These are phyloP conservation scores for Huntiella abstrusa DNA, from an alignment of 2,329 filamentous ascomycete genomes.

Conservation along the genomic window DNA sequence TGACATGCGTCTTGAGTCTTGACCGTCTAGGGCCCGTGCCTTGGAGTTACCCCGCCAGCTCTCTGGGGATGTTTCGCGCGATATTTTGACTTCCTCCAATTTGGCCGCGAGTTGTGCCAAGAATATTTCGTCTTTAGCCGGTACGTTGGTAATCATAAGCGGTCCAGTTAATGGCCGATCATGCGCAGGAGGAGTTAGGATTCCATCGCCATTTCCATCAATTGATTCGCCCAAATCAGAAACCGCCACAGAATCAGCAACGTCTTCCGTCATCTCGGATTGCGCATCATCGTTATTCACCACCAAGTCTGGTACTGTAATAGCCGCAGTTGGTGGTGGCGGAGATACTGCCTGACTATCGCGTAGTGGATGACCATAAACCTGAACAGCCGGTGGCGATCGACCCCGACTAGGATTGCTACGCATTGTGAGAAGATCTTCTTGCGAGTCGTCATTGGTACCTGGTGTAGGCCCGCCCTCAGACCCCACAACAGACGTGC, in stretches of 20 bases:
- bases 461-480: conserved; percentile 10
- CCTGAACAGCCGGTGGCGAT: too few relatives aligned
- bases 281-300: not conserved
- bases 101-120: conserved; percentile 31
- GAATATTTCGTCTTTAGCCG: conserved; percentile 36
- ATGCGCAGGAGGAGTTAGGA: conserved; percentile 22
- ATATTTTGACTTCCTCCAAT: conserved; percentile 29
- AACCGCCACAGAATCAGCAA: too few relatives aligned
- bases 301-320: not conserved
- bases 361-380: not conserved
- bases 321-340: not conserved
- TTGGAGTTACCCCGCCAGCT: conserved; percentile 3
- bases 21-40: not conserved
- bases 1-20: conserved; percentile 1
- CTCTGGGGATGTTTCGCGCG: conserved; percentile 18
- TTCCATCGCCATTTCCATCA: not conserved
- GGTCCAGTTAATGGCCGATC: conserved; percentile 32
- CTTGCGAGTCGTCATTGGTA: not conserved
- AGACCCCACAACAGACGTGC: conserved; percentile 3
- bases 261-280: too few relatives aligned
- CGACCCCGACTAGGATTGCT: too few relatives aligned
- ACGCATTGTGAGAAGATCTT: too few relatives aligned
- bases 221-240: too few relatives aligned
- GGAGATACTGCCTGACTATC: not conserved
- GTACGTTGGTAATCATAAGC: conserved; percentile 35